A percentile compares a stretch with the other conserved stretches of the same genome.
phyloP scores from a whole-genome alignment of 352 stramenopile genomes.

The Globisporangium acanthophoron region DNA sequence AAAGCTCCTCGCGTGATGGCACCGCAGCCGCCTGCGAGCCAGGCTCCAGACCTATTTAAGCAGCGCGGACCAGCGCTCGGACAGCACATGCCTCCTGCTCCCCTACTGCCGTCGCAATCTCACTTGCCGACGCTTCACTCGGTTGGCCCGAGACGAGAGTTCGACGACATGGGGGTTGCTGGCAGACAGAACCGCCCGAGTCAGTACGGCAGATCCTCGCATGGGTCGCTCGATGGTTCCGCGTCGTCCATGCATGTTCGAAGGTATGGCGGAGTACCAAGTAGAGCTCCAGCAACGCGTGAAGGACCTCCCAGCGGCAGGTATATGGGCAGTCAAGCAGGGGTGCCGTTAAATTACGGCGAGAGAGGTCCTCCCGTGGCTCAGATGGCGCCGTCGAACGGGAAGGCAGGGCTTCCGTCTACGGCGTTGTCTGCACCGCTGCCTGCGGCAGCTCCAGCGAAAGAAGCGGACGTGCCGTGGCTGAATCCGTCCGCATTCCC shows the following conservation, averaged over 20 bases:
- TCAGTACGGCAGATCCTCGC: slow-evolving; percentile 1
- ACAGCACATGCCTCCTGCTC: slow-evolving; percentile 1
- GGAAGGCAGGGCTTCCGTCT: not conserved
- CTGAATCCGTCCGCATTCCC: slow-evolving; percentile 45
- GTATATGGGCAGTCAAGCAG: not conserved
- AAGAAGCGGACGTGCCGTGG: slow-evolving; percentile 44
- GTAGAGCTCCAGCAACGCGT: not conserved
- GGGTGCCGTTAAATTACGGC: not conserved
- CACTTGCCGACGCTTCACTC: slow-evolving; percentile 9
- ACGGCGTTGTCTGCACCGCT: not conserved
- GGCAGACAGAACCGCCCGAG: slow-evolving; percentile 2
- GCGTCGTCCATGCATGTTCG: not conserved
- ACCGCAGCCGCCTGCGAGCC: not conserved
- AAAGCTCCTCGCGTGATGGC: not conserved
- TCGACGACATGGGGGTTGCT: slow-evolving; percentile 1
- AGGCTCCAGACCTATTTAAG: not conserved
- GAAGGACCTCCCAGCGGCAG: not conserved
- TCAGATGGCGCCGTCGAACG: not conserved
- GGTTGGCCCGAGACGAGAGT: slow-evolving; percentile 2
- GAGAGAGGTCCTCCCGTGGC: not conserved
- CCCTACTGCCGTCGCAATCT: slow-evolving; percentile 2
- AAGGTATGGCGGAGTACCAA: not conserved
- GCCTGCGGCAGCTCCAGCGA: not conserved
- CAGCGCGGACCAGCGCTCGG: not conserved
- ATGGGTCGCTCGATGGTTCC: not conserved